Evolutionary conservation across 2,329 filamentous ascomycete genomes (phyloP), one percentile per base, ranked within the genome.

Genomic region (Ophiocordyceps camponoti-leonardi): DNA sequence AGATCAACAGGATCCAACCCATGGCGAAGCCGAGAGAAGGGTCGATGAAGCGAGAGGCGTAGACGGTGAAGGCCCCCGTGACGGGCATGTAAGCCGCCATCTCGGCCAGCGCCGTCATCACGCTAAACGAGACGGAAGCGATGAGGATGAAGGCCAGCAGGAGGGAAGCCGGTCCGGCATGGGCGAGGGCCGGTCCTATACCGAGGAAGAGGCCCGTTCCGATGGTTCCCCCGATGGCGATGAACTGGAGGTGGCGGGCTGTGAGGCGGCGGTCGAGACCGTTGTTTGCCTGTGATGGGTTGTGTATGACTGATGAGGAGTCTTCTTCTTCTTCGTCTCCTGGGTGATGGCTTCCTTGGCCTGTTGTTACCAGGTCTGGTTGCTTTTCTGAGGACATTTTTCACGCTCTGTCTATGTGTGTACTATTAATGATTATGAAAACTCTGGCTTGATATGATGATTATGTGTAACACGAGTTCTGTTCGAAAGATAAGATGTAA

Each of bases 1-100:
- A 79, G 56, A 86, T 86, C 79, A 81, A 88, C 62, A 88, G 88
- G 48, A 85, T 79, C 83, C 83, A 88, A 19, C 84, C 83, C 72
- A 87, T 82, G 19, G 82, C 72, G 54, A 87, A 87, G 8, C 81
- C 82, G 43, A 86, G 66, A 46, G 78, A 79, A 12, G 76, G 78
- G 55, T 84, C 79, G 50, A 86, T 72, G 54, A 90, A 86, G 18
- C 84, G 80, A 37, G 77, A 72, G 20, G 83, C 82, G 54, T 87
- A 90, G 40, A 79, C 72, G 28, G 82, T 83, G 58, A 88, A 88
- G 39, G 81, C 80, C 47, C 83, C 85, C 19, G 81, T 69, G 33
- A 88, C 77, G 6, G 86, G 86, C 26, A 88, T 78, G 53, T 79
- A 86, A 12, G 83, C 80, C 11, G 83, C 80, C 71, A 92, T 82